phyloP scores from a whole-genome alignment of 2,329 filamentous ascomycete genomes.

The Stagonosporopsis tanaceti region DNA sequence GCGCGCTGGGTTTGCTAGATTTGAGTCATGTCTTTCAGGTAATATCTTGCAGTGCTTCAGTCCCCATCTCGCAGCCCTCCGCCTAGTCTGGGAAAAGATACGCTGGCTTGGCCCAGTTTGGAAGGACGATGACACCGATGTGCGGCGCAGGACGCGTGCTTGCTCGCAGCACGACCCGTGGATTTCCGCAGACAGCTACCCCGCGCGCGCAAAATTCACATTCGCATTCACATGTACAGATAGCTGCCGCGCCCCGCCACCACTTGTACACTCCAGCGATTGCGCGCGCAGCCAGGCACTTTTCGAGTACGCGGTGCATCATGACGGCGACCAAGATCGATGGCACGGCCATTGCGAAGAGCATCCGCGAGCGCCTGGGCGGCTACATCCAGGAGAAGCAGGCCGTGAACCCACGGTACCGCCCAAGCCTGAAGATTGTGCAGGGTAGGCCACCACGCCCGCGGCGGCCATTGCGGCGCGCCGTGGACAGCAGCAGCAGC shows the following conservation, averaged over 20 bases:
- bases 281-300: constrained; percentile 37
- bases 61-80: constrained; percentile 25
- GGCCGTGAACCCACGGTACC: constrained; percentile 82
- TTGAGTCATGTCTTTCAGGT: constrained; percentile 22
- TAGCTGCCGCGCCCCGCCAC: constrained; percentile 10
- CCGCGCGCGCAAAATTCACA: constrained; percentile 38
- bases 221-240: constrained; percentile 25
- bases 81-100: constrained; percentile 39
- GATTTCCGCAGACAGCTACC: constrained; percentile 44
- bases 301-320: constrained; percentile 63
- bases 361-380: constrained; percentile 83
- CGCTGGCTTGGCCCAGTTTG: constrained; percentile 30
- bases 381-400: constrained; percentile 83
- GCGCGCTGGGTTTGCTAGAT: not conserved
- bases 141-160: constrained; percentile 34
- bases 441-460: constrained; percentile 68
- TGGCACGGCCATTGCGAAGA: constrained; percentile 92
- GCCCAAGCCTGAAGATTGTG: constrained; percentile 90
- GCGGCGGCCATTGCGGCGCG: too few relatives aligned
- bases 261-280: constrained; percentile 29
- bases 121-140: constrained; percentile 39
- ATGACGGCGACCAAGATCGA: constrained; percentile 95
- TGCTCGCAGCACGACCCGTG: constrained; percentile 26
- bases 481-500: too few relatives aligned
- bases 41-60: constrained; percentile 12